A percentile compares a stretch with the other conserved stretches of the same genome.
These are phyloP conservation scores for Raffaelea albimanens DNA, from an alignment of 2,329 filamentous ascomycete species.

Conservation along the genomic window DNA sequence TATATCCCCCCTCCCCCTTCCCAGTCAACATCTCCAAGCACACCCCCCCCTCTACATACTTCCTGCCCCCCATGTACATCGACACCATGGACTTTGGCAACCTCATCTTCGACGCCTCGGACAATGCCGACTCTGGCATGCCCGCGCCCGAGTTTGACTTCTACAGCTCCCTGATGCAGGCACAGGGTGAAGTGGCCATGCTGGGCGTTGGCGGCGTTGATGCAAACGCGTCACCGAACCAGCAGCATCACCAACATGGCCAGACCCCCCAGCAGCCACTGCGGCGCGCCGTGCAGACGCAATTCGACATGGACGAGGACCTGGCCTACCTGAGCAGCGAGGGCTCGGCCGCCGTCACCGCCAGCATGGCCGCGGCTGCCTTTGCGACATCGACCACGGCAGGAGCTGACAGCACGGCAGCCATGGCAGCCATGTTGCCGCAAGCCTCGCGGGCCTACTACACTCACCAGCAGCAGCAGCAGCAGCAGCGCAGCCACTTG, in stretches of 20 bases:
- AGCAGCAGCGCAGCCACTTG: neutral
- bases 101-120: conserved; percentile 7
- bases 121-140: neutral
- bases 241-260: too few species aligned
- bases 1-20: too few species aligned
- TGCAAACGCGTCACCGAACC: too few species aligned
- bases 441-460: neutral
- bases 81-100: conserved; percentile 8
- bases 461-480: neutral
- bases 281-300: too few species aligned
- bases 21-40: too few species aligned
- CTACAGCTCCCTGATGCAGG: conserved; percentile 2
- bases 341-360: too few species aligned
- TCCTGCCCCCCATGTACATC: neutral
- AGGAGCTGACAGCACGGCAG: neutral
- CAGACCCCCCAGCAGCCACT: too few species aligned
- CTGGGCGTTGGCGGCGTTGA: neutral
- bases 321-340: too few species aligned
- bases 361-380: neutral
- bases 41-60: too few species aligned
- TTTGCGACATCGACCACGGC: neutral
- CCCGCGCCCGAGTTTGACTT: neutral
- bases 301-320: too few species aligned
- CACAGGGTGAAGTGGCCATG: neutral
- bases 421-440: neutral